Percentiles rank a stretch among this genome's conserved stretches.
phyloP scores from a whole-genome alignment of 257 asterid species.

The Fraxinus excelsior region DNA sequence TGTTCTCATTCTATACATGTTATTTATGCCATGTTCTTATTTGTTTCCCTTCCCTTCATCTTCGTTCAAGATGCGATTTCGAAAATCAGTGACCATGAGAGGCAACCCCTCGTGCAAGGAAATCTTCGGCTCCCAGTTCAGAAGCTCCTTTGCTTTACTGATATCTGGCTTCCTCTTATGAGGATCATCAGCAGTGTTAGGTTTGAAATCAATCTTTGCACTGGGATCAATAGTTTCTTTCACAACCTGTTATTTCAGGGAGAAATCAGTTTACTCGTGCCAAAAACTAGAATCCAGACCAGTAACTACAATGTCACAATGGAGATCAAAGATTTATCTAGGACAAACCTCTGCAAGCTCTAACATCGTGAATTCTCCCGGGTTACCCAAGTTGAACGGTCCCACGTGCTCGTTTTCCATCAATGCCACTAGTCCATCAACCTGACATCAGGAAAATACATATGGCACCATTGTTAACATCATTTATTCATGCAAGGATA shows the following conservation, averaged over 20 bases:
- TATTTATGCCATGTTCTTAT: conserved; percentile 20
- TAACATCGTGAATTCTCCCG: conserved; percentile 58
- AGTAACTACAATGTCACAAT: background rate
- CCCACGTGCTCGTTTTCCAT: conserved; percentile 65
- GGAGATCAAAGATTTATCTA: conserved; percentile 1
- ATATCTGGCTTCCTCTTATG: conserved; percentile 98
- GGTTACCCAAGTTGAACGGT: conserved; percentile 61
- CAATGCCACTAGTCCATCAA: conserved; percentile 52
- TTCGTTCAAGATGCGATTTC: conserved; percentile 94
- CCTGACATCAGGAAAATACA: conserved; percentile 29
- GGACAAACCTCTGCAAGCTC: conserved; percentile 55
- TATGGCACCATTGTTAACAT: background rate
- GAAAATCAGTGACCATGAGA: conserved; percentile 82
- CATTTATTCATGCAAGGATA: no score
- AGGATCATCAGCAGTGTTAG: conserved; percentile 98
- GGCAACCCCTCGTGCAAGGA: conserved; percentile 84
- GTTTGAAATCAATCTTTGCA: conserved; percentile 73
- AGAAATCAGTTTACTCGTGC: conserved; percentile 15
- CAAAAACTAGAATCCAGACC: background rate
- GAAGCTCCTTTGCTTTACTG: conserved; percentile 82
- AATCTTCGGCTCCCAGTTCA: conserved; percentile 95
- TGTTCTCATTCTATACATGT: conserved; percentile 29
- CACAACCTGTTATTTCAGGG: conserved; percentile 61
- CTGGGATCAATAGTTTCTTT: conserved; percentile 92
- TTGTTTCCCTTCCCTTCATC: conserved; percentile 87